Evolutionary conservation across 2,329 filamentous ascomycete species (phyloP), one percentile per base, ranked within the genome.

Genomic region (Aspergillus luchuensis): DNA sequence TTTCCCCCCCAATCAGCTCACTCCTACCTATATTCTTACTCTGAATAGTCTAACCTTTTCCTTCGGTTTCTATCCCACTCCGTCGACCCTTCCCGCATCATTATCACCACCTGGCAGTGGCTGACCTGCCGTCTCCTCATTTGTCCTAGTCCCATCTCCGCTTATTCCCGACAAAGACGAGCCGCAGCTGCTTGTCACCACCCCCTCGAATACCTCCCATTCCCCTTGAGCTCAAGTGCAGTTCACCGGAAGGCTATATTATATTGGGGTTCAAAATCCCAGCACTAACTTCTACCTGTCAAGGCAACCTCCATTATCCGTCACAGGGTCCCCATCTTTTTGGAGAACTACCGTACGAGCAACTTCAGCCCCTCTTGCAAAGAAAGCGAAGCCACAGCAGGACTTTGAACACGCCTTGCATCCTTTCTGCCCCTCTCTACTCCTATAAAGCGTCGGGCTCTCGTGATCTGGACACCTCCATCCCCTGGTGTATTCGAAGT

Each of bases 401-500:
- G n/a, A 19, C 2, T 17, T 50, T 8, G 25, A 33, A 1, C 8
- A 33, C 47, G n/a, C 25, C 25, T 28, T 17, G 25, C 47, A 33
- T 50, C 8, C 10, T 28, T 50, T 50, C 15, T 19, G 47, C 25
- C 11, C 17, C 25, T 17, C 25, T 19, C n/a, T 30, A 15, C 4
- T 17, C 30, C n/a, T 50, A 25, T 50, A 50, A 17, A 30, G 8
- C 25, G n/a, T 30, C n/a, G 25, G 25, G 47, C 3, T 11, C 25
- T 30, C 47, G 47, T 50, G 28, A n/a, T 17, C 8, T 53, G 39
- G 25, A 36, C 28, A 8, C 52, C 45, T 60, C 51, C 33, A 39
- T 56, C 55, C 58, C 43, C 58, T 65, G 63, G 62, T 23, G 21
- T 33, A 30, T 30, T 30, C 23, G 15, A 19, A 61, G 50, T 65